Percentiles rank a stretch among this genome's conserved stretches.
These are phyloP conservation scores for Mycoemilia scoparia DNA, from an alignment of 192 early-diverging fungal genomes.

Conservation along the genomic window DNA sequence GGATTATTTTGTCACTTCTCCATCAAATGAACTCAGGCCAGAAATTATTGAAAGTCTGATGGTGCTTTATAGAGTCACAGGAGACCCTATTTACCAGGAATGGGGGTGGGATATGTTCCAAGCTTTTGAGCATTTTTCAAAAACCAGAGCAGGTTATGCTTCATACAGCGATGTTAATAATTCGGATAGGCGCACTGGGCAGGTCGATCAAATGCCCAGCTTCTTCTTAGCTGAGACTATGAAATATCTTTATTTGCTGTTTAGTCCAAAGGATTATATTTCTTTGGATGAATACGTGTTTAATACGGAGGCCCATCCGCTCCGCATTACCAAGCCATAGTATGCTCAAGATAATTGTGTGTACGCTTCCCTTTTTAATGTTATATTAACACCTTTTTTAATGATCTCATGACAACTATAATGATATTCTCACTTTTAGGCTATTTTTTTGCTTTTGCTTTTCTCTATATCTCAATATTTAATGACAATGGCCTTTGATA, in stretches of 20 bases:
- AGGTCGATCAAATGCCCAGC: conserved; percentile 34
- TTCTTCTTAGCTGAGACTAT: conserved; percentile 92
- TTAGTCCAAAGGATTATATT: conserved; percentile 39
- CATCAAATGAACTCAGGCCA: conserved; percentile 54
- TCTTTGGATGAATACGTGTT: conserved; percentile 72
- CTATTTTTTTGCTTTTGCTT: too few relatives aligned
- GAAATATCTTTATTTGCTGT: conserved; percentile 87
- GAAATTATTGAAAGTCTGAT: conserved; percentile 84
- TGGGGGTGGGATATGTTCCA: conserved; percentile 74
- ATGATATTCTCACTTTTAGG: too few relatives aligned
- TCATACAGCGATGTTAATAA: conserved; percentile 14
- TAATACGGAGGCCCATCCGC: conserved; percentile 89
- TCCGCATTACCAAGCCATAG: conserved; percentile 32
- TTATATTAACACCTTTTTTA: too few relatives aligned
- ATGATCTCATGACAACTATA: too few relatives aligned
- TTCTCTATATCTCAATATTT: too few relatives aligned
- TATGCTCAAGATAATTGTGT: too few relatives aligned
- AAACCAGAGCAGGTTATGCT: conserved; percentile 42
- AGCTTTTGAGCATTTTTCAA: conserved; percentile 62
- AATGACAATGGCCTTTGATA: too few relatives aligned
- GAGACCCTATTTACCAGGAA: conserved; percentile 55
- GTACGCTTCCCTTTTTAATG: too few relatives aligned
- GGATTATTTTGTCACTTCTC: too few relatives aligned
- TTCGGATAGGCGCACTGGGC: not conserved
- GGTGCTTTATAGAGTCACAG: conserved; percentile 69